Evolutionary conservation across 1,139 yeast genomes (phyloP).

Genomic region (Taphrina communis): DNA sequence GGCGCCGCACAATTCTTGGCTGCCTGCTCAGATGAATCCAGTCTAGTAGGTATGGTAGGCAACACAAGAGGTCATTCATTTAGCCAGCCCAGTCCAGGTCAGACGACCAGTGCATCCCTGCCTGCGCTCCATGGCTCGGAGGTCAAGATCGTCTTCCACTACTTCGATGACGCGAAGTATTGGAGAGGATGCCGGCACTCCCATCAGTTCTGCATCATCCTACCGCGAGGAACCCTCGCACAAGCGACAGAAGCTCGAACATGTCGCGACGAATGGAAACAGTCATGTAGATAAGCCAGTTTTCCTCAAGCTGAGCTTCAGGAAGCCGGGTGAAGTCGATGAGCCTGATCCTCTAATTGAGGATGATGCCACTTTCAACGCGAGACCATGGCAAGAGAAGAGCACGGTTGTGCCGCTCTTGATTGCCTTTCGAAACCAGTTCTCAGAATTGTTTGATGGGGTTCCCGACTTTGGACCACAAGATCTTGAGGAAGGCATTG

Average conservation of each 20-base stretch:
- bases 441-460: conserved; percentile 51
- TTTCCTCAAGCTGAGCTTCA: conserved; percentile 38
- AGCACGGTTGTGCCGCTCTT: conserved; percentile 44
- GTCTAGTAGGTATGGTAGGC: too few species aligned
- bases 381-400: conserved; percentile 33
- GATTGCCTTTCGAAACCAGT: conserved; percentile 51
- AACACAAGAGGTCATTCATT: too few species aligned
- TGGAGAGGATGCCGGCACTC: conserved; percentile 5
- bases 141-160: conserved; percentile 14
- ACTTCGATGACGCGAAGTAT: conserved; percentile 3
- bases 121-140: neutral
- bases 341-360: conserved; percentile 26
- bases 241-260: conserved; percentile 23
- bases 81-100: too few species aligned
- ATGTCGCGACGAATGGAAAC: neutral
- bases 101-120: neutral
- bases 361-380: conserved; percentile 33
- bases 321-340: conserved; percentile 9
- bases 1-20: too few species aligned
- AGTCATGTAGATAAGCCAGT: conserved; percentile 26
- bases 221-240: neutral
- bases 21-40: too few species aligned
- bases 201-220: conserved; percentile 18
- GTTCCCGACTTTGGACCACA: conserved; percentile 53
- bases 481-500: conserved; percentile 54